Percentiles rank a stretch among this genome's conserved stretches.
Conservation (phyloP, 192 early-diverging fungal genomes). For the Entophlyctis luteolus region DNA sequence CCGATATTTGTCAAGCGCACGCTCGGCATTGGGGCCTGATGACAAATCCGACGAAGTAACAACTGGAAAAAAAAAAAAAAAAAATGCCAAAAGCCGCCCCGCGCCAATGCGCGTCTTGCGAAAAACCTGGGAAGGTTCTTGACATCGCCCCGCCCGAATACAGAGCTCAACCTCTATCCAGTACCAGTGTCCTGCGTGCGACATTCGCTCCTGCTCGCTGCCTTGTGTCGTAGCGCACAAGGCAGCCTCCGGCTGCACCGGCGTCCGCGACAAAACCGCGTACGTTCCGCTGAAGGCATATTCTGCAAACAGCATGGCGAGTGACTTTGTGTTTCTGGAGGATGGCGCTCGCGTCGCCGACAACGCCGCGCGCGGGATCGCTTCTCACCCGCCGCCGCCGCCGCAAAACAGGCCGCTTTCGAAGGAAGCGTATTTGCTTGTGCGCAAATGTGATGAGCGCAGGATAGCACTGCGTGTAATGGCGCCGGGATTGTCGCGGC, state of each 20-base stretch:
- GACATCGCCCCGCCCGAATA: too few species aligned
- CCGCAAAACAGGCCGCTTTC: background rate
- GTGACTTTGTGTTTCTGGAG: slow-evolving; percentile 4
- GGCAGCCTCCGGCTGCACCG: background rate
- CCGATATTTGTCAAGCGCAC: background rate
- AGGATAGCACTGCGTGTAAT: background rate
- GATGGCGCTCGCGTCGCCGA: slow-evolving; percentile 2
- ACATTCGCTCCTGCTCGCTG: background rate
- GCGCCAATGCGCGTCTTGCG: too few species aligned
- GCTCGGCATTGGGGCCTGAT: too few species aligned
- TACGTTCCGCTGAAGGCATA: background rate
- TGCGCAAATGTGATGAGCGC: background rate
- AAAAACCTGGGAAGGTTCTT: too few species aligned
- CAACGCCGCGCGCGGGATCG: slow-evolving; percentile 3
- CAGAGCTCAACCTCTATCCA: background rate
- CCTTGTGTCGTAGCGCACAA: background rate
- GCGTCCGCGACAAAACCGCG: background rate
- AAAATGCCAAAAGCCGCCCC: too few species aligned
- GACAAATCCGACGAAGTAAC: background rate
- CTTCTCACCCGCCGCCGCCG: background rate
- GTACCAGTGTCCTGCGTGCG: background rate
- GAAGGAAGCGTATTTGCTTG: background rate
- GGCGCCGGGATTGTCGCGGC: slow-evolving; percentile 4
- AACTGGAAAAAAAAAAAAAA: background rate
- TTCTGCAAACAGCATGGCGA: background rate